These are phyloP conservation scores for Zymoseptoria passerinii DNA, from an alignment of 2,329 filamentous ascomycete species.

Conservation along the genomic window DNA sequence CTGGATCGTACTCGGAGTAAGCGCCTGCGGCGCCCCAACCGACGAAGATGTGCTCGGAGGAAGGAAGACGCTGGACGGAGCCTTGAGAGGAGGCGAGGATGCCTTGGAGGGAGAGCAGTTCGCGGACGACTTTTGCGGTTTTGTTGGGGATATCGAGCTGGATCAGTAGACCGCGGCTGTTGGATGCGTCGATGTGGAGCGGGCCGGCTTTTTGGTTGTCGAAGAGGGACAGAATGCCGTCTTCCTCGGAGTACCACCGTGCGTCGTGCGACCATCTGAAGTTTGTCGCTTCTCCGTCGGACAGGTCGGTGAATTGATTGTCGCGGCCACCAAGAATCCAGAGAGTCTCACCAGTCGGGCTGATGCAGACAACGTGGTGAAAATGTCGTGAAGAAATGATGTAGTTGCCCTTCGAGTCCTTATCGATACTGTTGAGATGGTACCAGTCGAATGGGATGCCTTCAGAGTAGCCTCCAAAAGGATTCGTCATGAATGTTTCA, in stretches of 20 bases:
- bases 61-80: slow-evolving; percentile 44
- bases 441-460: slow-evolving; percentile 35
- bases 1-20: slow-evolving; percentile 39
- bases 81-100: slow-evolving; percentile 43
- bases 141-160: slow-evolving; percentile 29
- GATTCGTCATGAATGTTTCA: slow-evolving; percentile 27
- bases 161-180: slow-evolving; percentile 37
- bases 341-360: slow-evolving; percentile 37
- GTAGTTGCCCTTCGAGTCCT: slow-evolving; percentile 41
- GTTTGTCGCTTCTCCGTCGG: slow-evolving; percentile 36
- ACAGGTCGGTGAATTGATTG: slow-evolving; percentile 37
- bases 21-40: slow-evolving; percentile 49
- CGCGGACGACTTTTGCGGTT: slow-evolving; percentile 39
- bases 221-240: slow-evolving; percentile 32
- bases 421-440: slow-evolving; percentile 49
- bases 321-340: slow-evolving; percentile 46
- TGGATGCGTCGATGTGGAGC: slow-evolving; percentile 29
- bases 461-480: slow-evolving; percentile 32
- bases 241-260: slow-evolving; percentile 34
- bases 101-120: slow-evolving; percentile 35
- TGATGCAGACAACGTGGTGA: slow-evolving; percentile 38
- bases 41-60: slow-evolving; percentile 41
- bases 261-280: slow-evolving; percentile 49
- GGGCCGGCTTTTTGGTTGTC: slow-evolving; percentile 45
- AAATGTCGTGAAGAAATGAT: slow-evolving; percentile 41